Conservation (phyloP, 768 basidiomycete species). For the Pleurotus ostreatus region DNA sequence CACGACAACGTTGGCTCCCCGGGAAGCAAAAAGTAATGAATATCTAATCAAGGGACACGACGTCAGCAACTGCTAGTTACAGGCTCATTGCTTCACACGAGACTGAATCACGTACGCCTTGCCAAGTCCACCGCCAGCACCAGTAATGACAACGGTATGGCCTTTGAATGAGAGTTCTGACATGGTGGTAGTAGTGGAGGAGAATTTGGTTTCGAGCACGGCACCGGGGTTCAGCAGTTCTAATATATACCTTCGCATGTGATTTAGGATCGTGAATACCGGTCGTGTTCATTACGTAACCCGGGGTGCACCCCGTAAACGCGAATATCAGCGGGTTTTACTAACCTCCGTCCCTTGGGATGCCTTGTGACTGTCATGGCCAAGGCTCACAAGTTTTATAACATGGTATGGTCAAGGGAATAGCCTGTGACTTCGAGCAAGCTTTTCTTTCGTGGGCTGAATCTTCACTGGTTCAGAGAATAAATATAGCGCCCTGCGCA, state of each 20-base stretch:
- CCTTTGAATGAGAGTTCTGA: constrained; percentile 69
- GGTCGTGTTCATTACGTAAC: not conserved
- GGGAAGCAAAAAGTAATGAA: constrained; percentile 85
- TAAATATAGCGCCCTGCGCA: constrained; percentile 9
- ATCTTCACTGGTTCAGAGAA: not conserved
- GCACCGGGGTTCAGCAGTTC: not conserved
- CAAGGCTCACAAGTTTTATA: no score
- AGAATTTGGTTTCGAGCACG: not conserved
- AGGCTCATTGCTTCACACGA: not conserved
- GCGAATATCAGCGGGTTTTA: no score
- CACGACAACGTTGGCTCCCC: constrained; percentile 92
- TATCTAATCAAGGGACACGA: constrained; percentile 47
- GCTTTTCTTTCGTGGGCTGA: not conserved
- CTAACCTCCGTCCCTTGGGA: no score
- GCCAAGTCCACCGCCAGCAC: constrained; percentile 93
- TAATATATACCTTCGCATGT: constrained; percentile 10
- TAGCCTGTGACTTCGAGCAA: not conserved
- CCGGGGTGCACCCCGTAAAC: no score
- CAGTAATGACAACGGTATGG: constrained; percentile 92
- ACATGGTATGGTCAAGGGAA: no score
- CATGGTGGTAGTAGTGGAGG: constrained; percentile 26
- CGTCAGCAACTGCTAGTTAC: not conserved
- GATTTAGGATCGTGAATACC: constrained; percentile 5
- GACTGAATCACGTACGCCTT: constrained; percentile 59
- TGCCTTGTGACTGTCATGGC: no score